phyloP scores from a whole-genome alignment of 768 basidiomycete genomes.

The Kwoniella mangroviensis region DNA sequence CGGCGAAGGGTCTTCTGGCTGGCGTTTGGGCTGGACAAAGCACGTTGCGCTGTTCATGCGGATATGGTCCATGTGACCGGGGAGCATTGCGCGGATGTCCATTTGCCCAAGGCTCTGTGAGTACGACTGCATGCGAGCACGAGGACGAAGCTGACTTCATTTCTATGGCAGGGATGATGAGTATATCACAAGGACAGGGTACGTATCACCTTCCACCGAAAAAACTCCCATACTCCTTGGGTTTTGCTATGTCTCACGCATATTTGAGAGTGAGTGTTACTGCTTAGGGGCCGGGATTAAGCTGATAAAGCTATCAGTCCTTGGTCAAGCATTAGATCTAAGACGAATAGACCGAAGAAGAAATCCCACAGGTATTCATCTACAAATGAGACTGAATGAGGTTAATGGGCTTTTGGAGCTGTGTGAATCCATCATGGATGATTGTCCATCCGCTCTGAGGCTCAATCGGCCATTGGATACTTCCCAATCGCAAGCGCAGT shows the following conservation, averaged over 20 bases:
- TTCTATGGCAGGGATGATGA: not conserved
- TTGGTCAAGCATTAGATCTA: conserved; percentile 36
- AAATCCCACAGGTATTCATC: conserved; percentile 37
- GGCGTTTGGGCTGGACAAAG: conserved; percentile 88
- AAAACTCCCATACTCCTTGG: conserved; percentile 83
- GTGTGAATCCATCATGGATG: conserved; percentile 73
- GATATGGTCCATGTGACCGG: conserved; percentile 48
- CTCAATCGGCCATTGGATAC: conserved; percentile 51
- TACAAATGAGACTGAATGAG: conserved; percentile 66
- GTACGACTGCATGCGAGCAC: conserved; percentile 1
- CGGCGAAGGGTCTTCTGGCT: conserved; percentile 87
- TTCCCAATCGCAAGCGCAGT: conserved; percentile 63
- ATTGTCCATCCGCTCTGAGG: conserved; percentile 75
- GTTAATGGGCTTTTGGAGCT: conserved; percentile 77
- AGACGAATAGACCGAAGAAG: conserved; percentile 37
- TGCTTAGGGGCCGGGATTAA: not conserved
- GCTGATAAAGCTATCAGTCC: conserved; percentile 20
- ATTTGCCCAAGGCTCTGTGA: conserved; percentile 47
- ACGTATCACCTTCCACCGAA: conserved; percentile 83
- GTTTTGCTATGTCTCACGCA: conserved; percentile 83
- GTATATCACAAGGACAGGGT: conserved; percentile 60
- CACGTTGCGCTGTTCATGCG: conserved; percentile 64
- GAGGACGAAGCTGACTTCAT: not conserved
- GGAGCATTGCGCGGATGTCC: conserved; percentile 70
- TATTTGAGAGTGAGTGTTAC: conserved; percentile 48